Evolutionary conservation across 352 stramenopile species (phyloP), one percentile per base, ranked within the genome.

Genomic region (Pythium phragmitis): DNA sequence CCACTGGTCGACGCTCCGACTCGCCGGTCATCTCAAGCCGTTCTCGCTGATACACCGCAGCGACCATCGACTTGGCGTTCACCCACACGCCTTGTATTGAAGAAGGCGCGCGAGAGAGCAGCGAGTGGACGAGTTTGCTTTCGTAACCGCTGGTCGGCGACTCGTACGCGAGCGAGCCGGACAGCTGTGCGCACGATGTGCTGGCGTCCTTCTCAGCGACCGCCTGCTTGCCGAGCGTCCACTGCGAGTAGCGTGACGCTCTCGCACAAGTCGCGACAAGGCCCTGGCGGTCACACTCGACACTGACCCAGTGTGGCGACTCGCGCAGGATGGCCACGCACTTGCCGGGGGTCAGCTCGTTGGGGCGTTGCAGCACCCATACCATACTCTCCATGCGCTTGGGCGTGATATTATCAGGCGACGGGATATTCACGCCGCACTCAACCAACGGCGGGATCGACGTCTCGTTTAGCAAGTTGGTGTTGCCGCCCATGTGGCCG

Each of bases 341-440:
- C 52, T 82, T 69, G 13, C 57, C 70, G 7, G 61, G 54, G 16
- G 75, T 69, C 14, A 89, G 58, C 42, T 62, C 13, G 53, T 66
- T 19, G 70, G 65, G 23, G 63, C 69, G 17, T 60, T 74, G 19
- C 4, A 92, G 65, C 36, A 69, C 53, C 83, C 85, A 94, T 49
- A 94, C 72, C 28, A 74, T 89, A 41, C 75, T 80, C 54, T 89
- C 82, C 69, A 94, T 87, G n/a, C 86, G 83, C 65, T 82, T 89
- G 7, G 86, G 86, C 17, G 86, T 92, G 52, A 94, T 79, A 42
- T 92, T 94, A 57, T 94, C 86, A 1, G 83, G 86, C 42, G 86
- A 94, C 37, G 86, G 80, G 17, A 93, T 69, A 56, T 92, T 92
- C 28, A 91, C 84, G 0, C 82, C 83, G 53, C 86, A 94, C 33